Conservation (phyloP, 148 eudicot species). For the Linanthus parryae region DNA sequence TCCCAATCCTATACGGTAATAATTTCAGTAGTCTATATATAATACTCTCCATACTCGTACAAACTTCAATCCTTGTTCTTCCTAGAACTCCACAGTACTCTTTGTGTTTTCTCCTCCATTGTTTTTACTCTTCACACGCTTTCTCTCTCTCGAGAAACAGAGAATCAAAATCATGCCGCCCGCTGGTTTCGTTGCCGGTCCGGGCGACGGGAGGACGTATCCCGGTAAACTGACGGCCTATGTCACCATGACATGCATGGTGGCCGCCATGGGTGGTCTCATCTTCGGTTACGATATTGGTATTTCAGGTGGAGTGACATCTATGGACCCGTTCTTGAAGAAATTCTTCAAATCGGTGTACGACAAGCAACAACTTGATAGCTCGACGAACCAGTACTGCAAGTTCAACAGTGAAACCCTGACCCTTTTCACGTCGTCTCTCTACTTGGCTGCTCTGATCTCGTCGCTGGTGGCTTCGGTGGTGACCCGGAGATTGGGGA, state of each 20-base stretch:
- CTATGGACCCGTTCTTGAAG: constrained; percentile 58
- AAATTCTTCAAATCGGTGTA: constrained; percentile 61
- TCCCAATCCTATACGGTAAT: no score
- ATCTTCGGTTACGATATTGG: constrained; percentile 89
- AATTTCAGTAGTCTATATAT: no score
- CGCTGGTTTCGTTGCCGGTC: constrained; percentile 29
- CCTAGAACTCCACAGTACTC: no score
- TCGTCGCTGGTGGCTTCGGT: constrained; percentile 69
- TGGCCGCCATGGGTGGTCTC: constrained; percentile 90
- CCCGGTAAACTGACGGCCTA: constrained; percentile 68
- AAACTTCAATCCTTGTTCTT: no score
- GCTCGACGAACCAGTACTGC: constrained; percentile 54
- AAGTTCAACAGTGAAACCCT: constrained; percentile 61
- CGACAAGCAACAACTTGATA: constrained; percentile 28
- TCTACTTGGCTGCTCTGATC: constrained; percentile 63
- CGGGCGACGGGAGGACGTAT: constrained; percentile 49
- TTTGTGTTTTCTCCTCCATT: no score
- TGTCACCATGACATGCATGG: constrained; percentile 58
- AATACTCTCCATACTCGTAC: no score
- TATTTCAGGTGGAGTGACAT: constrained; percentile 83
- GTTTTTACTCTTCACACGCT: no score
- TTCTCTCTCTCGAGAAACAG: no score
- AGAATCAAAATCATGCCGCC: constrained; percentile 52
- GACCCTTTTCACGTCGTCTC: constrained; percentile 70
- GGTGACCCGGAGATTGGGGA: constrained; percentile 55